Conservation (phyloP, 164 flowering plant genomes). For the Dillenia turbinata region DNA sequence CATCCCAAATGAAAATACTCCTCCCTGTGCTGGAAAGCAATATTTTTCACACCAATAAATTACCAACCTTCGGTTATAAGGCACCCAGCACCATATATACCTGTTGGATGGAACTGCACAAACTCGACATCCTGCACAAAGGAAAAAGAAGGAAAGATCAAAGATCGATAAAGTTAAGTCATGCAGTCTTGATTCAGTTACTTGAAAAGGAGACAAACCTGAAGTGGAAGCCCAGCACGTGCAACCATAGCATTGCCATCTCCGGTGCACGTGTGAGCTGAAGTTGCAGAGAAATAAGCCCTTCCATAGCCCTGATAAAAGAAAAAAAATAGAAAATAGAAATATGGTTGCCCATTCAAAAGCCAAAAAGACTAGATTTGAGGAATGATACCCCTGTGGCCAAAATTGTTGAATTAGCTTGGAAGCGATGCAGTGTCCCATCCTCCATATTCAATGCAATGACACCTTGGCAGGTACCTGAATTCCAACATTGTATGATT, state of each 20-base stretch:
- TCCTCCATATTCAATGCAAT: constrained; percentile 98
- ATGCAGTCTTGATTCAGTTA: background rate
- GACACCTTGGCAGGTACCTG: constrained; percentile 95
- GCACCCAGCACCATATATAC: constrained; percentile 98
- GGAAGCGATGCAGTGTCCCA: constrained; percentile 95
- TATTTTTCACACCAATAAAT: background rate
- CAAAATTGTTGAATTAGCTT: constrained; percentile 78
- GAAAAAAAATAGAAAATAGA: background rate
- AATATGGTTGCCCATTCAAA: background rate
- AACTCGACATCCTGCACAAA: constrained; percentile 88
- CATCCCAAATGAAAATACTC: too few species aligned
- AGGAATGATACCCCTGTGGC: constrained; percentile 80
- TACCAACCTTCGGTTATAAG: constrained; percentile 90
- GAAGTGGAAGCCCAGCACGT: constrained; percentile 89
- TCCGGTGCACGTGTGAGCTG: constrained; percentile 99
- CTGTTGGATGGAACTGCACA: constrained; percentile 97
- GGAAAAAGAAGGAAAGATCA: constrained; percentile 1
- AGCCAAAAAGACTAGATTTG: background rate
- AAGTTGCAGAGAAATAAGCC: constrained; percentile 96
- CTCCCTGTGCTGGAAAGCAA: too few species aligned
- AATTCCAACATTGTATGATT: background rate
- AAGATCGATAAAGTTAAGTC: background rate
- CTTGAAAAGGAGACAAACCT: constrained; percentile 42
- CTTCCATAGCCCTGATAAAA: constrained; percentile 89
- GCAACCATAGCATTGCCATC: constrained; percentile 99